These are phyloP conservation scores for Talaromyces marneffei DNA, from an alignment of 2,329 filamentous ascomycete species.

Conservation along the genomic window DNA sequence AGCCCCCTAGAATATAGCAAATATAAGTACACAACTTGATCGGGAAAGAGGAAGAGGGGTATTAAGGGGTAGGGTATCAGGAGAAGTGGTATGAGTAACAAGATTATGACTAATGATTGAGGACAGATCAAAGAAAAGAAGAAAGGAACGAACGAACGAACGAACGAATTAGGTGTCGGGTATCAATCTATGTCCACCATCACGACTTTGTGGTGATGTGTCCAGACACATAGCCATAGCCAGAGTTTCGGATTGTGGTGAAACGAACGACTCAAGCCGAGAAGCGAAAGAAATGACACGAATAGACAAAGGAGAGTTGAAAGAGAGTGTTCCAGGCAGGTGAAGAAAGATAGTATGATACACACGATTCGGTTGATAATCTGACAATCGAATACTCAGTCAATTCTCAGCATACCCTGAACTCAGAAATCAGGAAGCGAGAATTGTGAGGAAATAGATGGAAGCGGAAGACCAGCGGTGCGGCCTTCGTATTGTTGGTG, in stretches of 20 bases:
- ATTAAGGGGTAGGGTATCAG: neutral
- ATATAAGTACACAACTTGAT: neutral
- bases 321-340: neutral
- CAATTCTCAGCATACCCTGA: neutral
- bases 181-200: neutral
- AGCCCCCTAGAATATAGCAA: neutral
- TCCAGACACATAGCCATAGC: neutral
- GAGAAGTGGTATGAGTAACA: neutral
- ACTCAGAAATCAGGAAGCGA: neutral
- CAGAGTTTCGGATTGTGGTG: neutral
- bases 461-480: neutral
- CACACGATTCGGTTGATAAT: neutral
- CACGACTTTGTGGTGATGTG: neutral
- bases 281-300: neutral
- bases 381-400: neutral
- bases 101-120: neutral
- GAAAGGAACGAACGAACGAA: neutral
- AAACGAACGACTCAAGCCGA: neutral
- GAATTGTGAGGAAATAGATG: neutral
- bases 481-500: neutral
- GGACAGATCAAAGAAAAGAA: neutral
- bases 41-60: neutral
- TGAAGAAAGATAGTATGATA: neutral
- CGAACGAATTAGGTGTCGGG: neutral
- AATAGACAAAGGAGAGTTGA: neutral